A percentile compares a stretch with the other conserved stretches of the same genome.
These are phyloP conservation scores for Fusarium proliferatum DNA, from an alignment of 2,329 filamentous ascomycete genomes.

Conservation along the genomic window DNA sequence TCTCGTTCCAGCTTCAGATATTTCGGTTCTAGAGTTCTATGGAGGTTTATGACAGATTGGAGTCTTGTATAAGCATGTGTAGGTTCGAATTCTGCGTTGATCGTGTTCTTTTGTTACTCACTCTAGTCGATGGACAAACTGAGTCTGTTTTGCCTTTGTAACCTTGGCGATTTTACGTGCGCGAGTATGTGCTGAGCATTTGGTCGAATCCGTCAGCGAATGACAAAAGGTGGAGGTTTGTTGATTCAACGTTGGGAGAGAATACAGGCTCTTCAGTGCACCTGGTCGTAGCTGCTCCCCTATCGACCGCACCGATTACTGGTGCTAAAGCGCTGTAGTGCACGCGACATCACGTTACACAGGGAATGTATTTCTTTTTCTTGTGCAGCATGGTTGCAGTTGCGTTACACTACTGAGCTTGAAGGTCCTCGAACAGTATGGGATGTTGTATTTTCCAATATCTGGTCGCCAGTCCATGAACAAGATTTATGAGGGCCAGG, in stretches of 20 bases:
- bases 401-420: background rate
- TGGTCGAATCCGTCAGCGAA: too few relatives aligned
- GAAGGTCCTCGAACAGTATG: background rate
- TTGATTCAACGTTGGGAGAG: background rate
- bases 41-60: background rate
- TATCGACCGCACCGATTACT: background rate
- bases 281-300: background rate
- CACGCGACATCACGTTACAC: background rate
- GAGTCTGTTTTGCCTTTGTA: accelerated
- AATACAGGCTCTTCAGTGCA: background rate
- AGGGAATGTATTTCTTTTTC: background rate
- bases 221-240: background rate
- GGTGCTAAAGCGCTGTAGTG: background rate
- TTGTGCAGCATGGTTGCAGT: background rate
- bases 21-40: background rate
- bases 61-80: background rate
- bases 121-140: background rate
- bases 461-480: background rate
- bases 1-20: background rate
- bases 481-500: background rate
- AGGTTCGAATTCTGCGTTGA: background rate
- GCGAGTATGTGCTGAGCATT: background rate
- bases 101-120: accelerated
- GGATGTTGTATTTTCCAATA: background rate
- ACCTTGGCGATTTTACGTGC: background rate